phyloP scores from a whole-genome alignment of 2,329 filamentous ascomycete genomes.

The Xylariaceae sp. region DNA sequence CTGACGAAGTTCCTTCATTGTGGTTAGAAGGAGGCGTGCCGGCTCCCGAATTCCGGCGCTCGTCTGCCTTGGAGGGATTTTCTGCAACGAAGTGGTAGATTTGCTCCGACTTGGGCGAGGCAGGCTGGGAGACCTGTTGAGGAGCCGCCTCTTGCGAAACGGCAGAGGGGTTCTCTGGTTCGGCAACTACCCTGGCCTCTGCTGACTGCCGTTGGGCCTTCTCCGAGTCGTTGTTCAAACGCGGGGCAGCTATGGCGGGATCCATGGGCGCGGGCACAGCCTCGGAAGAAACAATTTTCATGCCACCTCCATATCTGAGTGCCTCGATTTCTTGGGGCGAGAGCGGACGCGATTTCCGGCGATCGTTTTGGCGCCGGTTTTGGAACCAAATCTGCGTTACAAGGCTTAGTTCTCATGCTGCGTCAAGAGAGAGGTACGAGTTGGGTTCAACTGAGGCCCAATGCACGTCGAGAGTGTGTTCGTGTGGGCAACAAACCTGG shows the following conservation, averaged over 20 bases:
- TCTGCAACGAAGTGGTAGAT: constrained; percentile 2
- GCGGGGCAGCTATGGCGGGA: constrained; percentile 22
- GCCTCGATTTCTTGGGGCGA: constrained; percentile 70
- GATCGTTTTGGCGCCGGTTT: constrained; percentile 87
- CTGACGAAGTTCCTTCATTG: constrained; percentile 27
- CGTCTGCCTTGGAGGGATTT: not conserved
- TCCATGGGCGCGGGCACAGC: constrained; percentile 28
- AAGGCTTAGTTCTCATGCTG: not conserved
- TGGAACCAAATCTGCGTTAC: constrained; percentile 92
- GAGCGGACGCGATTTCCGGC: constrained; percentile 81
- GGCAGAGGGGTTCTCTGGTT: constrained; percentile 9
- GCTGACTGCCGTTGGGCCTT: constrained; percentile 11
- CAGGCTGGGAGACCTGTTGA: constrained; percentile 14
- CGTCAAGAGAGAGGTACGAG: not conserved
- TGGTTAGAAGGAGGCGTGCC: constrained; percentile 20
- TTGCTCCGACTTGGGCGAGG: constrained; percentile 17
- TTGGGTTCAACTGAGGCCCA: too few relatives aligned
- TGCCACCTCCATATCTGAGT: constrained; percentile 47
- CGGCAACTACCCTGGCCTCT: constrained; percentile 7
- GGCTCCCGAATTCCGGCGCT: not conserved
- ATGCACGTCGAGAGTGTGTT: too few relatives aligned
- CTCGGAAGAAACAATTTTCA: constrained; percentile 48
- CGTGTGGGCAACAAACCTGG: constrained; percentile 60
- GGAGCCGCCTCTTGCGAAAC: constrained; percentile 16
- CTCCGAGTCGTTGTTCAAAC: constrained; percentile 12